Base-by-base conservation (phyloP, 768 basidiomycete species). In the Termitomyces sp. region DNA sequence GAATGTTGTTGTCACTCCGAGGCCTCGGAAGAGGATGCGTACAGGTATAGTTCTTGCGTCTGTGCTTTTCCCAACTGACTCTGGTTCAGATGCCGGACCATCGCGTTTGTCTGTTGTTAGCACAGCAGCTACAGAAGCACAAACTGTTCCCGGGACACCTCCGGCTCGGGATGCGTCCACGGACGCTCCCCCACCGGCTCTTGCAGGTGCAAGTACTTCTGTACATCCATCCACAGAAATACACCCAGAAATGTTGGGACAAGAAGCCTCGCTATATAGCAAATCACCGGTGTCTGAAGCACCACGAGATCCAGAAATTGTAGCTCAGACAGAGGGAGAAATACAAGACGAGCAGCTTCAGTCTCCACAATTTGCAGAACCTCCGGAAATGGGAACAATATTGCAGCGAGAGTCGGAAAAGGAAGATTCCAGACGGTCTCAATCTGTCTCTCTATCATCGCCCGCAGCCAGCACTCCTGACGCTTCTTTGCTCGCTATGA, bases 11-110 rank as follows among this genome's bases (percentile, higher is more conserved):
- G 60, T 75, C 31, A 81, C 78, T 34, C 81, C 84, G 5, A 47
- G 60, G 10, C 81, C 84, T 20, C 82, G 74, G 70, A 87, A 86
- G 72, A 77, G 75, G 36, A 72, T 72, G 58, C 81, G 81, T 49
- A 76, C 73, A 22, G 77, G 84, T 75, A 55, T n/a, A 18, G 36
- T 4, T 8, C 45, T 46, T 18, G 75, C 56, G 44, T 39, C 22
- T 49, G 34, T 24, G 15, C 24, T 58, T 20, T 47, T 45, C 51
- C 67, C 13, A 18, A 22, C 4, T 49, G 20, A 6, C 51, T 54
- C 3, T 7, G 51, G 33, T 34, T 2, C 39, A 73, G 75, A 81
- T 51, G 72, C 73, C 36, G 72, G 68, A 16, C 66, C 69, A 26
- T 81, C 81, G 6, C 70, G 74, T 15, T 62, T 82, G 44, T 83